phyloP scores from a whole-genome alignment of 2,329 filamentous ascomycete species.

The Fusarium sp. region DNA sequence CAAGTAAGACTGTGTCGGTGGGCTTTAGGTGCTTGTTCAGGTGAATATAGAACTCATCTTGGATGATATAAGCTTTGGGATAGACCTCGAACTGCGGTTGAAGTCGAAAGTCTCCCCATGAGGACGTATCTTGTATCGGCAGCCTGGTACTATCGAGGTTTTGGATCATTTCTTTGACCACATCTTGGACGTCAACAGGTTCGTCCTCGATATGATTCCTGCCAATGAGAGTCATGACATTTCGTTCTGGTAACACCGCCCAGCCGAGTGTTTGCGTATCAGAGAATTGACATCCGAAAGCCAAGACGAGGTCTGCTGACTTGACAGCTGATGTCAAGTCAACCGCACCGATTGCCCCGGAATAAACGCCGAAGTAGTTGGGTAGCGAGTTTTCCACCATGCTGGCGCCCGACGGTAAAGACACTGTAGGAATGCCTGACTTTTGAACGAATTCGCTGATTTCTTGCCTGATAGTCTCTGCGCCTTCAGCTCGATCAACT shows the following conservation, averaged over 20 bases:
- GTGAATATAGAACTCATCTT: constrained; percentile 4
- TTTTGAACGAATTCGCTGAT: neutral
- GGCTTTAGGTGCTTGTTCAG: neutral
- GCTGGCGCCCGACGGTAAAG: neutral
- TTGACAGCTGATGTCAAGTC: neutral
- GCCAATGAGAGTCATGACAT: neutral
- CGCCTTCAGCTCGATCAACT: neutral
- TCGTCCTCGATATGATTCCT: neutral
- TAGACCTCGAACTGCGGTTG: neutral
- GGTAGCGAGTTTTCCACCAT: neutral
- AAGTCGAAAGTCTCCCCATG: neutral
- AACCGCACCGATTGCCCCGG: neutral
- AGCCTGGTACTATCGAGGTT: accelerated
- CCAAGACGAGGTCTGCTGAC: constrained; percentile 6
- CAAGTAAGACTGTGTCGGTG: neutral
- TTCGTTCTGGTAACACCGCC: neutral
- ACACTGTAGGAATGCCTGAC: neutral
- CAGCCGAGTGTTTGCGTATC: constrained; percentile 28
- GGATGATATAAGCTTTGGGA: neutral
- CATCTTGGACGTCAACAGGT: neutral
- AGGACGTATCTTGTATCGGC: neutral
- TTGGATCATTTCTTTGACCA: neutral
- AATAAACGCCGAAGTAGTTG: constrained; percentile 13
- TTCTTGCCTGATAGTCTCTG: neutral
- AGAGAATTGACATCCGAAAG: constrained; percentile 13